These are phyloP conservation scores for Yamadazyma kanchanaburiensis DNA, from an alignment of 1,139 yeast genomes.

Conservation along the genomic window DNA sequence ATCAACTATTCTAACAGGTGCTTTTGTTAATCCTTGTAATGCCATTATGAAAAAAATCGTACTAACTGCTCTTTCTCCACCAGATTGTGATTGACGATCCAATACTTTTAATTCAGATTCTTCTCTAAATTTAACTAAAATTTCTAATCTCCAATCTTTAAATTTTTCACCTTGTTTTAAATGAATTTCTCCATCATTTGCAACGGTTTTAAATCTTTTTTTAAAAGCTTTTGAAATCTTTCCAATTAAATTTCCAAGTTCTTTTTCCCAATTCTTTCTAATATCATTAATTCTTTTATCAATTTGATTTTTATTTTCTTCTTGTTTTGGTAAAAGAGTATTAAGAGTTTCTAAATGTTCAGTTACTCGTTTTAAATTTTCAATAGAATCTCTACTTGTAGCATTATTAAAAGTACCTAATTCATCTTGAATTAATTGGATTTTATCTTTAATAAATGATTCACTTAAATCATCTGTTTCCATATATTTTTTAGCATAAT, in stretches of 20 bases:
- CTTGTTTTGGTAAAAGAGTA: conserved; percentile 31
- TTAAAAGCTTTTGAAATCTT: conserved; percentile 63
- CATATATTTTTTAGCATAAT: conserved; percentile 43
- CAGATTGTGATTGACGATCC: conserved; percentile 88
- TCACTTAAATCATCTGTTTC: conserved; percentile 42
- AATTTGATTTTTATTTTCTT: conserved; percentile 19
- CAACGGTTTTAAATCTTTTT: conserved; percentile 65
- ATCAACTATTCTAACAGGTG: conserved; percentile 95
- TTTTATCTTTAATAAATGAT: conserved; percentile 24
- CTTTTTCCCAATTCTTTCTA: conserved; percentile 54
- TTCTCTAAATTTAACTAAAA: conserved; percentile 82
- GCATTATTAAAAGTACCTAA: conserved; percentile 36
- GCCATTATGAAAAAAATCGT: conserved; percentile 90
- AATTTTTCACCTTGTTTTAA: conserved; percentile 53
- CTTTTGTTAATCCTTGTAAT: conserved; percentile 81
- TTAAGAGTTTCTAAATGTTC: conserved; percentile 28
- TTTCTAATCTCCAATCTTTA: conserved; percentile 80
- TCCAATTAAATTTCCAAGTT: conserved; percentile 46
- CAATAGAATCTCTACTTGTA: conserved; percentile 33
- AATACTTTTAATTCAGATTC: conserved; percentile 65
- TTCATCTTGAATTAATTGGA: conserved; percentile 36
- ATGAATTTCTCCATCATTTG: conserved; percentile 80
- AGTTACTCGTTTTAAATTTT: conserved; percentile 26
- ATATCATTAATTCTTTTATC: conserved; percentile 38
- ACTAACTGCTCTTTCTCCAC: conserved; percentile 96